Evolutionary conservation across 2,329 filamentous ascomycete genomes (phyloP).

Genomic region (Aspergillus pseudoglaucus): DNA sequence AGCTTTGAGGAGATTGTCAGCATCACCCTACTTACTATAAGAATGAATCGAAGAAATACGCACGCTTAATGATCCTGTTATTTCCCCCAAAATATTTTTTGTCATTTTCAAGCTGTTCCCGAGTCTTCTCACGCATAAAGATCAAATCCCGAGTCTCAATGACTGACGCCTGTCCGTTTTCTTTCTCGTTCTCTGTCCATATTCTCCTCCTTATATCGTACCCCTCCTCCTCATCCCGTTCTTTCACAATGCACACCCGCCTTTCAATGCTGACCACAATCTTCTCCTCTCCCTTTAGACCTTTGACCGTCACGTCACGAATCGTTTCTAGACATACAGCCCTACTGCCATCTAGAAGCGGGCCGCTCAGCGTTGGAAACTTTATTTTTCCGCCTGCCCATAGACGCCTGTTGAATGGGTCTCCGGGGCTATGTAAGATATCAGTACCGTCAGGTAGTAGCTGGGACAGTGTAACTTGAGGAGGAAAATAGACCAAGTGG

Average conservation of each 20-base stretch:
- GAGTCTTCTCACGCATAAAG: constrained; percentile 52
- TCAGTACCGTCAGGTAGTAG: constrained; percentile 83
- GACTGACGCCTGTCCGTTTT: constrained; percentile 40
- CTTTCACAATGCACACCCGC: constrained; percentile 38
- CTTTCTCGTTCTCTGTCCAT: constrained; percentile 38
- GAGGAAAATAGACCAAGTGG: constrained; percentile 83
- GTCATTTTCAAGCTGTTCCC: constrained; percentile 25
- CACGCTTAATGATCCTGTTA: constrained; percentile 31
- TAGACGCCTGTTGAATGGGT: constrained; percentile 67
- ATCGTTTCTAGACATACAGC: constrained; percentile 44
- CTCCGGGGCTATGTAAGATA: constrained; percentile 65
- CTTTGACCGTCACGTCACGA: constrained; percentile 45
- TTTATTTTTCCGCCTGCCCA: constrained; percentile 77
- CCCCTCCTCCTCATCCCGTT: constrained; percentile 30
- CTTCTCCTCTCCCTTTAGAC: constrained; percentile 47
- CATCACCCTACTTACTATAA: constrained; percentile 4
- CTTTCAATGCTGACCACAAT: constrained; percentile 57
- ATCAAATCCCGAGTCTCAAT: constrained; percentile 57
- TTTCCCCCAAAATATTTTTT: constrained; percentile 17
- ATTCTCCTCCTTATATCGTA: constrained; percentile 34
- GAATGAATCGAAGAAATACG: constrained; percentile 11
- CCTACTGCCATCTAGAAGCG: constrained; percentile 28
- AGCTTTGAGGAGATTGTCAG: constrained; percentile 31
- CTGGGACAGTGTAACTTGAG: constrained; percentile 53
- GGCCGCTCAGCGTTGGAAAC: constrained; percentile 38